phyloP scores from a whole-genome alignment of 2,329 filamentous ascomycete genomes.

The Ceratocystis lukuohia region DNA sequence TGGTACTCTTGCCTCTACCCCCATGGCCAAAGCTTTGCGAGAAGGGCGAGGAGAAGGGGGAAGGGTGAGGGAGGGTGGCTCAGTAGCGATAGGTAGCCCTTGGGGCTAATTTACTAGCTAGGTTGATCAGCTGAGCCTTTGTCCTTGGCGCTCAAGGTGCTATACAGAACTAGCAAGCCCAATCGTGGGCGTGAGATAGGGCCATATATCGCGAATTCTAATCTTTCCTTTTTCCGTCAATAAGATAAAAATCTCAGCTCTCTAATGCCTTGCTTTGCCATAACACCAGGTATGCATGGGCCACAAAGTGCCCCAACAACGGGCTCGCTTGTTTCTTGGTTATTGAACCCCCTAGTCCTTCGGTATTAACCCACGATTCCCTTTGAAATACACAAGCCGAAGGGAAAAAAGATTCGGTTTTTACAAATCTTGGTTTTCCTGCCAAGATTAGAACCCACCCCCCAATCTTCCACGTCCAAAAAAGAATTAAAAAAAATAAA shows the following conservation, averaged over 20 bases:
- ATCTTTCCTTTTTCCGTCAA: neutral
- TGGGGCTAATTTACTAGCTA: neutral
- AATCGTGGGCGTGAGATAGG: neutral
- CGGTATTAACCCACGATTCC: neutral
- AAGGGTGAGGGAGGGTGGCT: neutral
- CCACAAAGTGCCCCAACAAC: neutral
- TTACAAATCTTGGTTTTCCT: neutral
- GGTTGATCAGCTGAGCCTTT: neutral
- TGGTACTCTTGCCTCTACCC: neutral
- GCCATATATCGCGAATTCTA: neutral
- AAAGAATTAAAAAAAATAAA: neutral
- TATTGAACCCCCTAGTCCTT: neutral
- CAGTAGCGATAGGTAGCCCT: neutral
- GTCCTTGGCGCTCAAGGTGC: neutral
- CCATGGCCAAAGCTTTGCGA: constrained; percentile 3
- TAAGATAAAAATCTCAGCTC: neutral
- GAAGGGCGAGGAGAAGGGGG: neutral
- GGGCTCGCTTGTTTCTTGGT: neutral
- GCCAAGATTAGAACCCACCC: neutral
- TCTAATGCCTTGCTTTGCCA: neutral
- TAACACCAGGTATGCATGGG: neutral
- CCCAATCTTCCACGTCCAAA: neutral
- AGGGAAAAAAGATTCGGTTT: neutral
- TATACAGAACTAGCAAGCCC: neutral
- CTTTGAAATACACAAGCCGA: neutral